These are phyloP conservation scores for Biscutella laevigata DNA, from an alignment of 441 rosid genomes.

Conservation along the genomic window DNA sequence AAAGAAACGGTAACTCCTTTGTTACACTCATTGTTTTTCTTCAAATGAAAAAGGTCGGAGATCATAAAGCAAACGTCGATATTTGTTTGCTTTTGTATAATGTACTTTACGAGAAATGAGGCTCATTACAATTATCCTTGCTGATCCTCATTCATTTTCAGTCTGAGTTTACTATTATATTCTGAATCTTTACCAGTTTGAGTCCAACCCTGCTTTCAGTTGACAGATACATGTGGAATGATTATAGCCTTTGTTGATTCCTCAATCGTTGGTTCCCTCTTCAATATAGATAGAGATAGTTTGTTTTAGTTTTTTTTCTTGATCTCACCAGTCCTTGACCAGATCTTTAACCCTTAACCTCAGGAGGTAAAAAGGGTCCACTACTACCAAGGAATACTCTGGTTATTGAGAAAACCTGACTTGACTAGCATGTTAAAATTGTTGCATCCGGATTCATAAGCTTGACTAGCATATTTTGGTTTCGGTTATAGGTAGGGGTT, in stretches of 20 bases:
- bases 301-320: too few relatives aligned
- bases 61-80: background rate
- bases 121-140: background rate
- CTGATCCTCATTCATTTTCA: background rate
- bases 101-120: background rate
- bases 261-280: background rate
- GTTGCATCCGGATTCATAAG: background rate
- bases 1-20: constrained; percentile 72
- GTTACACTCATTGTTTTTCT: background rate
- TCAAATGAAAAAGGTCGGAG: background rate
- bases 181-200: background rate
- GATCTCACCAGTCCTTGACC: background rate
- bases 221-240: background rate
- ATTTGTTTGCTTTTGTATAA: background rate
- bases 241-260: background rate
- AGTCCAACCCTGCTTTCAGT: background rate
- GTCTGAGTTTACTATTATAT: background rate
- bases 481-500: constrained; percentile 79
- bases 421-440: background rate
- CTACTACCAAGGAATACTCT: background rate
- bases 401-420: background rate
- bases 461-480: background rate
- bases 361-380: background rate
- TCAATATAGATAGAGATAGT: too few relatives aligned
- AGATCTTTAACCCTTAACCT: background rate